Conservation (phyloP, 192 early-diverging fungal genomes). For the Entomortierella lignicola region DNA sequence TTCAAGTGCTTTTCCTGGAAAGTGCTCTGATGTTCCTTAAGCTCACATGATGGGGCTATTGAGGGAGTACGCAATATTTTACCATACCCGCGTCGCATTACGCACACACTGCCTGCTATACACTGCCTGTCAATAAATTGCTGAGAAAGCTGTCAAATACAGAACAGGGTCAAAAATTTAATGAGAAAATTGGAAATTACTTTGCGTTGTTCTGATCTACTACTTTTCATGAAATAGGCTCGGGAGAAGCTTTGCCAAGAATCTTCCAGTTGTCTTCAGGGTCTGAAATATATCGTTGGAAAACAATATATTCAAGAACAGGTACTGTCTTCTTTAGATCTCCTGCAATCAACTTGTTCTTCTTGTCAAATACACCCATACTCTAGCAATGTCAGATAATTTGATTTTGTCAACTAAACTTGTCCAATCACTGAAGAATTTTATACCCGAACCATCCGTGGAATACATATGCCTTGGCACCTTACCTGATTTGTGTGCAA, state of each 20-base stretch:
- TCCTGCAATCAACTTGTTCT: conserved; percentile 58
- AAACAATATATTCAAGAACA: conserved; percentile 77
- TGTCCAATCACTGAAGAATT: too few relatives aligned
- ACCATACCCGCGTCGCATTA: too few relatives aligned
- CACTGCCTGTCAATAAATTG: too few relatives aligned
- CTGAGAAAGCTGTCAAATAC: not conserved
- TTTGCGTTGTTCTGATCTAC: too few relatives aligned
- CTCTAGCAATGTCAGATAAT: too few relatives aligned
- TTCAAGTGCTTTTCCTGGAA: too few relatives aligned
- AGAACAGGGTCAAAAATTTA: not conserved
- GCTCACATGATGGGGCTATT: too few relatives aligned
- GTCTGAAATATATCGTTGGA: conserved; percentile 71
- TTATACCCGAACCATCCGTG: too few relatives aligned
- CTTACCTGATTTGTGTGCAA: conserved; percentile 74
- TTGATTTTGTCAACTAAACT: too few relatives aligned
- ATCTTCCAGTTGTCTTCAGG: conserved; percentile 72
- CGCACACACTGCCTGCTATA: too few relatives aligned
- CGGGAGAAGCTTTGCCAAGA: conserved; percentile 68
- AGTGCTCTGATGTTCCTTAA: too few relatives aligned
- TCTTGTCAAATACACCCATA: conserved; percentile 64
- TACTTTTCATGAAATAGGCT: conserved; percentile 25
- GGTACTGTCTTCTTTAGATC: conserved; percentile 64
- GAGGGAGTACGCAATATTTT: too few relatives aligned
- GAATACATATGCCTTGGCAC: not conserved
- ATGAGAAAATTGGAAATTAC: not conserved